A percentile compares a stretch with the other conserved stretches of the same genome.
Evolutionary conservation across 495 filamentous ascomycete genomes (phyloP).

Genomic region (Gamarada debralockiae): DNA sequence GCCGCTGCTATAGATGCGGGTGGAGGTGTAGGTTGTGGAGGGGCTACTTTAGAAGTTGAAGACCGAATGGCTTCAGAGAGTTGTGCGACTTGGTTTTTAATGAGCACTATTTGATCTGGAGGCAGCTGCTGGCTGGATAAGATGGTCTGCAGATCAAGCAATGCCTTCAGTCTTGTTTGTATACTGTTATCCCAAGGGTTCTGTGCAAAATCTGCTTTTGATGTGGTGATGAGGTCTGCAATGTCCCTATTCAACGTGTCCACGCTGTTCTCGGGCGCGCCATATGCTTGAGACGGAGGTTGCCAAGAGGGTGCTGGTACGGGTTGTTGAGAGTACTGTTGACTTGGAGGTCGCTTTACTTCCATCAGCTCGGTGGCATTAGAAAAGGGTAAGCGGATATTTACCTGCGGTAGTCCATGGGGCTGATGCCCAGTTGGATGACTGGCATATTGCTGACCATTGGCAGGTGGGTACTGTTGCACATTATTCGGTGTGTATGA

Average conservation of each 20-base stretch:
- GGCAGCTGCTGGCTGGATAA: constrained; percentile 75
- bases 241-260: constrained; percentile 79
- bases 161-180: constrained; percentile 75
- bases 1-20: constrained; percentile 16
- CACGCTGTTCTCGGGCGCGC: constrained; percentile 44
- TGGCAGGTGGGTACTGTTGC: constrained; percentile 6
- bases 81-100: constrained; percentile 74
- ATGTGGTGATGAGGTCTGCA: constrained; percentile 64
- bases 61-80: constrained; percentile 40
- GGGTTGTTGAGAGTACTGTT: constrained; percentile 16
- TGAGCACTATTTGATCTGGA: constrained; percentile 71
- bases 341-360: constrained; percentile 12
- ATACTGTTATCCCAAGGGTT: constrained; percentile 68
- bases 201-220: constrained; percentile 66
- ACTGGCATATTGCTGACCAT: constrained; percentile 7
- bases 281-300: constrained; percentile 12
- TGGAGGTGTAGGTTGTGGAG: constrained; percentile 22
- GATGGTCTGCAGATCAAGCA: constrained; percentile 80
- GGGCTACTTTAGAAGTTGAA: constrained; percentile 8
- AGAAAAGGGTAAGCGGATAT: not conserved
- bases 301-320: constrained; percentile 14
- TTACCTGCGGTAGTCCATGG: constrained; percentile 20
- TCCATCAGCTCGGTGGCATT: constrained; percentile 4
- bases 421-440: constrained; percentile 5
- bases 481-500: constrained; percentile 30